Conservation (phyloP, 2,329 filamentous ascomycete species). For the Keithomyces neogunnii region DNA sequence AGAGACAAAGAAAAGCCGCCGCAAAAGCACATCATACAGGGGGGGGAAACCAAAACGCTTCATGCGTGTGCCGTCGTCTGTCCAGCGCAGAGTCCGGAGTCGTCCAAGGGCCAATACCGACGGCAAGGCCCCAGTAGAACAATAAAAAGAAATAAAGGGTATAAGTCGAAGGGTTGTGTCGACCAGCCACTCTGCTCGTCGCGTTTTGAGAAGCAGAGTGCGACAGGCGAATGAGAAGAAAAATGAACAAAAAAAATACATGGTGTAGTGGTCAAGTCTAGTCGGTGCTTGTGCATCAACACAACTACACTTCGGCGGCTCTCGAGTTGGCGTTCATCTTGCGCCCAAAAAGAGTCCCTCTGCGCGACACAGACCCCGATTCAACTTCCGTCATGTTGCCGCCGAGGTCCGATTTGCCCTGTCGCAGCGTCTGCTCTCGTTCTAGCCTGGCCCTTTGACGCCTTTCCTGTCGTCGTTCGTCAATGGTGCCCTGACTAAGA, state of each 20-base stretch:
- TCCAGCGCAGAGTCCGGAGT: not conserved
- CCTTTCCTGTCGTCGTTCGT: conserved; percentile 63
- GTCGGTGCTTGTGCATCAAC: not conserved
- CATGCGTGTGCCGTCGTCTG: not conserved
- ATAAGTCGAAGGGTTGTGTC: not conserved
- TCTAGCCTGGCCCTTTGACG: conserved; percentile 44
- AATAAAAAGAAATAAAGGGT: not conserved
- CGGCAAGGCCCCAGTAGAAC: not conserved
- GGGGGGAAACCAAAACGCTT: not conserved
- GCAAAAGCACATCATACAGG: conserved; percentile 8
- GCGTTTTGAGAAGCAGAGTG: conserved; percentile 8
- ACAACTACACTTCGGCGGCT: conserved; percentile 8
- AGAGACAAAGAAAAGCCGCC: conserved; percentile 8
- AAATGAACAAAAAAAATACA: not conserved
- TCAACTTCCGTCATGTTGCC: conserved; percentile 23
- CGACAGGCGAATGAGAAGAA: not conserved
- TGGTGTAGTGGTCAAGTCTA: not conserved
- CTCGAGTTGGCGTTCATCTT: conserved; percentile 22
- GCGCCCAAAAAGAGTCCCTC: conserved; percentile 37
- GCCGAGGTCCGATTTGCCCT: conserved; percentile 18
- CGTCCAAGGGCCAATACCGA: not conserved
- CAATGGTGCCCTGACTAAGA: conserved; percentile 73
- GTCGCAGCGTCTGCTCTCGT: conserved; percentile 16
- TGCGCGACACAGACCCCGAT: conserved; percentile 24
- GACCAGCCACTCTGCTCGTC: conserved; percentile 11